Conservation (phyloP, 371 early-diverging fungal species). For the Rhizopus stolonifer region DNA sequence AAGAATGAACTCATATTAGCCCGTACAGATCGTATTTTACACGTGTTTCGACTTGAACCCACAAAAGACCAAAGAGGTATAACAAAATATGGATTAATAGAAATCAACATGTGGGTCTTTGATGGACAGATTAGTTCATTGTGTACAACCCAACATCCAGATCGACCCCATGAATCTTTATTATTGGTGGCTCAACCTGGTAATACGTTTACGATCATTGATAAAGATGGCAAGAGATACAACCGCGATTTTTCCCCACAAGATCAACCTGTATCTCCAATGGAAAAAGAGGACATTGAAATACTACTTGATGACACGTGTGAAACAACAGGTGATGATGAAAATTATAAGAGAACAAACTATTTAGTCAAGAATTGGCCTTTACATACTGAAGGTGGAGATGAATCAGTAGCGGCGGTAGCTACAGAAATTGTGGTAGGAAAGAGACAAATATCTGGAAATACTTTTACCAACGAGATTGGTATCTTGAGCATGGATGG, state of each 20-base stretch:
- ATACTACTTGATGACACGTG: background rate
- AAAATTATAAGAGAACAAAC: constrained; percentile 30
- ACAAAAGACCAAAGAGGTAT: background rate
- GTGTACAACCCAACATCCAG: constrained; percentile 39
- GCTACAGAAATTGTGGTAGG: constrained; percentile 63
- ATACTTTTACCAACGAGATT: constrained; percentile 32
- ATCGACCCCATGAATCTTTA: constrained; percentile 43
- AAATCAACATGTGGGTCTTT: constrained; percentile 61
- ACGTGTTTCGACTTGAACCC: constrained; percentile 56
- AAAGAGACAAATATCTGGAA: constrained; percentile 31
- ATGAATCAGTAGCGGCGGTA: constrained; percentile 47
- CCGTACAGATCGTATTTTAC: constrained; percentile 80
- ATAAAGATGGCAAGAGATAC: constrained; percentile 55
- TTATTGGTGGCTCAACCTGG: constrained; percentile 64
- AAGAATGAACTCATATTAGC: constrained; percentile 76
- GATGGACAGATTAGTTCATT: constrained; percentile 58
- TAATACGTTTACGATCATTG: constrained; percentile 60
- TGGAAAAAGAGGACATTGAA: constrained; percentile 1
- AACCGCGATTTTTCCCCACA: constrained; percentile 50
- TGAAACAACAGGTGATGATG: constrained; percentile 7
- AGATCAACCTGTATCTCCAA: constrained; percentile 5
- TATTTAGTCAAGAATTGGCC: constrained; percentile 48
- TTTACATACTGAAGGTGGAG: constrained; percentile 24
- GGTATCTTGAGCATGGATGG: constrained; percentile 69
- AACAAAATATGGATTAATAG: constrained; percentile 28